These are phyloP conservation scores for Claviceps sp. DNA, from an alignment of 2,329 filamentous ascomycete genomes.

Conservation along the genomic window DNA sequence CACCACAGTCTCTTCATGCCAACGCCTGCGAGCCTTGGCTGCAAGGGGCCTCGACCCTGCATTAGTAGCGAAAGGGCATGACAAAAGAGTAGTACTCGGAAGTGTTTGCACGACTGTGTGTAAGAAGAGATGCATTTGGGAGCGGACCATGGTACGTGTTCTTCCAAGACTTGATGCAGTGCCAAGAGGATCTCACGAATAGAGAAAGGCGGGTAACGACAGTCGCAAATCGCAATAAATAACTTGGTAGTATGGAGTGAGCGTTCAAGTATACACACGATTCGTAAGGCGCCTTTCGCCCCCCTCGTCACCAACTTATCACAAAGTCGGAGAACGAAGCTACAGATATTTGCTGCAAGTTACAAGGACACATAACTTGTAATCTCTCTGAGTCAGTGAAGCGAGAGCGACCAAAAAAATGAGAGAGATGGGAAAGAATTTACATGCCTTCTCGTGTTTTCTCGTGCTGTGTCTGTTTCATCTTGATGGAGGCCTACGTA, in stretches of 20 bases:
- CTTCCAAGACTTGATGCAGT: too few species aligned
- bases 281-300: background rate
- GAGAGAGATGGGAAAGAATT: background rate
- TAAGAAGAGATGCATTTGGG: background rate
- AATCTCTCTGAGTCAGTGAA: background rate
- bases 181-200: too few species aligned
- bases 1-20: constrained; percentile 1
- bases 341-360: constrained; percentile 1
- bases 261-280: too few species aligned
- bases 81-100: background rate
- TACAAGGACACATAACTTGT: background rate
- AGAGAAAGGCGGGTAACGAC: too few species aligned
- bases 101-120: background rate
- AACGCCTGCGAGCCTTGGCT: background rate
- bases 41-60: background rate
- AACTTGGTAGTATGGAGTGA: too few species aligned
- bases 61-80: background rate
- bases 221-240: too few species aligned
- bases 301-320: background rate
- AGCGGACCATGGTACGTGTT: background rate
- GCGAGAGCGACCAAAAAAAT: background rate
- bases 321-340: constrained; percentile 1
- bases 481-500: background rate
- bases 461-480: background rate
- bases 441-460: background rate